Evolutionary conservation across 495 filamentous ascomycete genomes (phyloP).

Genomic region (Penicillium macrosclerotiorum): DNA sequence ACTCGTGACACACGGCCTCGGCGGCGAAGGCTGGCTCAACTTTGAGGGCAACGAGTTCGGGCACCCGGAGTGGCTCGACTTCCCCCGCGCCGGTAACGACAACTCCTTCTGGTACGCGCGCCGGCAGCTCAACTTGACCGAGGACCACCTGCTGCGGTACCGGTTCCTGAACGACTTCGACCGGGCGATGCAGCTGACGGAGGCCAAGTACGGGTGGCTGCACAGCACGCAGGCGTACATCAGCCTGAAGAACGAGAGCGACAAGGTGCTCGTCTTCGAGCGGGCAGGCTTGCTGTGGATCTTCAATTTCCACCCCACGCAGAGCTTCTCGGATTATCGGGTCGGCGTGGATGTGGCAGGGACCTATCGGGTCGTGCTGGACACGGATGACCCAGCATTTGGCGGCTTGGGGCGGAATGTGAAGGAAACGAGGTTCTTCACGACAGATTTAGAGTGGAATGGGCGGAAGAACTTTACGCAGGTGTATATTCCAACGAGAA

Average conservation of each 20-base stretch:
- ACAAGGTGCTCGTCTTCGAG: conserved; percentile 97
- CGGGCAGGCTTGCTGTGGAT: conserved; percentile 86
- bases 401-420: conserved; percentile 79
- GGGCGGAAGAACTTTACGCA: conserved; percentile 83
- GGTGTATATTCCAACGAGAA: conserved; percentile 83
- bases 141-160: conserved; percentile 84
- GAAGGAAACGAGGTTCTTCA: conserved; percentile 81
- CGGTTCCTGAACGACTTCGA: conserved; percentile 94
- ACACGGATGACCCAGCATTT: conserved; percentile 72
- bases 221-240: conserved; percentile 85
- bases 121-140: conserved; percentile 89
- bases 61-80: conserved; percentile 98
- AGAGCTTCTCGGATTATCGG: conserved; percentile 89
- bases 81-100: conserved; percentile 89
- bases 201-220: conserved; percentile 91
- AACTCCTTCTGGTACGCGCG: conserved; percentile 98
- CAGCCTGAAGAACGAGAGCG: conserved; percentile 86
- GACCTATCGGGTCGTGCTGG: conserved; percentile 85
- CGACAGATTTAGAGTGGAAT: conserved; percentile 87
- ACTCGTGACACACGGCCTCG: conserved; percentile 87
- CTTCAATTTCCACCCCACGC: conserved; percentile 91
- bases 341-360: conserved; percentile 82
- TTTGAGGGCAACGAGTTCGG: conserved; percentile 99
- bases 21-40: conserved; percentile 96
- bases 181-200: conserved; percentile 79